Evolutionary conservation across 345 rosid species (phyloP), one percentile per base, ranked within the genome.

Genomic region (Aquilaria sinensis): DNA sequence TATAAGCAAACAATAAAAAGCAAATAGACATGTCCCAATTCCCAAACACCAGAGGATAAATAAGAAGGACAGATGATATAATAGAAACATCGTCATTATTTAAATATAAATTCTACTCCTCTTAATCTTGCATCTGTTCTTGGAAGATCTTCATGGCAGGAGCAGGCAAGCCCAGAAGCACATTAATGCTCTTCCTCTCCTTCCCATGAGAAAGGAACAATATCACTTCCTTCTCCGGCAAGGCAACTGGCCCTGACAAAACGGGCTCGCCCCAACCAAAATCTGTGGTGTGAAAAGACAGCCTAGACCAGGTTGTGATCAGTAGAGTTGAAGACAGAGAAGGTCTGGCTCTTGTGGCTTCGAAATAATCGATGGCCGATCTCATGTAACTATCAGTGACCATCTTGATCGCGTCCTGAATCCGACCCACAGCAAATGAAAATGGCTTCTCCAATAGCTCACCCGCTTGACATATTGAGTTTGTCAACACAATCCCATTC

Each of bases 211-310:
- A 81, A 37, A 89, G 80, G 75, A 89, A 86, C 75, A 84, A 72
- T 57, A 77, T 78, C 51, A 84, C 91, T 76, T 89, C 96, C 67
- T 89, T 89, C 78, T 84, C 89, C 0, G 96, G 96, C 77, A 86
- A 72, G 9, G 85, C 86, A 48, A 86, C 96, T 4, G 96, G 93
- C 29, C 89, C 91, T 1, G 91, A 84, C 47, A 85, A 58, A 62
- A 78, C 59, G 3, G 96, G 92, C 74, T 84, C 85, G 51, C 94
- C 97, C 96, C 96, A 91, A 6, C 96, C 96, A 47, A 91, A 91
- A 52, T 91, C 92, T 2, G 88, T 74, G 0, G 83, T 79, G 59
- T 88, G 81, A 45, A 91, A 88, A 7, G 89, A 69, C 46, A 91
- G 72, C 77, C 90, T 80, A 0, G 91, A 84, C 97, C 97, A 88